Evolutionary conservation across 768 basidiomycete species (phyloP), one percentile per base, ranked within the genome.

Genomic region (Glaciozyma antarctica): DNA sequence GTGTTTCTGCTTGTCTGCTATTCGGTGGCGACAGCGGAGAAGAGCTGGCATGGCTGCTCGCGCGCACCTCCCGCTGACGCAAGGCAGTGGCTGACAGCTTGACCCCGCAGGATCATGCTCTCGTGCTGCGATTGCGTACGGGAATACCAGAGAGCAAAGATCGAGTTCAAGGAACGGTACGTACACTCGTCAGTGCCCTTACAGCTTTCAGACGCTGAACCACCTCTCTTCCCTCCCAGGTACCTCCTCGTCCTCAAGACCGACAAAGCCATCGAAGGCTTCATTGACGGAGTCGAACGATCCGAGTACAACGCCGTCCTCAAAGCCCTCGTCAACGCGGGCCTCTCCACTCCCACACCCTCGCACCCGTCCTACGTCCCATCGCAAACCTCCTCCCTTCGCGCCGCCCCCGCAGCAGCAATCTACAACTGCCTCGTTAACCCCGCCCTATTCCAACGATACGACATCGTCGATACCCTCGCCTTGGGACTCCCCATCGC

Each of bases 121-220:
- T 77, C 79, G 2, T 97, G 93, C 71, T 78, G 82, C 30, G 80
- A 79, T 12, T 97, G 93, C 73, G 85, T 88, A 6, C 80, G 82
- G 64, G 81, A 80, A 0, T 80, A 90, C 54, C 83, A 85, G 63
- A 79, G 80, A 44, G 84, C 81, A 16, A 90, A 91, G 76, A 74
- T 79, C 3, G 78, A 77, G 32, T 87, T 88, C 28, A 81, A 81
- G 64, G 78, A 79, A 41, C 87, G 86, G 92, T 94, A 75, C 77
- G 89, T 84, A 16, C 17, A 38, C 58, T 51, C 12, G 2, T 22
- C 26, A 22, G 17, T 44, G 24, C 8, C n/a, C 24, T 51, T 32
- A 24, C 22, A 16, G 34, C 26, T 24, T 15, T 28, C n/a, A 3
- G 13, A 44, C 52, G 44, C 61, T 68, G 21, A 53, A 48, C 2